Conservation (phyloP, 2,329 filamentous ascomycete species). For the Macroventuria anomochaeta region DNA sequence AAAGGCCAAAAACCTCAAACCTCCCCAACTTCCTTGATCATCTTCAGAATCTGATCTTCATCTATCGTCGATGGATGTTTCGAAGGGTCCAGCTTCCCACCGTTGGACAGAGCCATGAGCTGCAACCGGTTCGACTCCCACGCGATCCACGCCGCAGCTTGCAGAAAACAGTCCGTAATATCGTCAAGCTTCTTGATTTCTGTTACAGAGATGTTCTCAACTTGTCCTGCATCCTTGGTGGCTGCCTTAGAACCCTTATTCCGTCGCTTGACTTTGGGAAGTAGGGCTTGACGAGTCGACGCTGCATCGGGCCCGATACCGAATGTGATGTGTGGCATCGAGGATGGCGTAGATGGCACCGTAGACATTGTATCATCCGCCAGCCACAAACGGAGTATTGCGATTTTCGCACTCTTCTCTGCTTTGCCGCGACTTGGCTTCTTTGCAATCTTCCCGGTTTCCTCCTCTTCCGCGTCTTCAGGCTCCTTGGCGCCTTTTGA, state of each 20-base stretch:
- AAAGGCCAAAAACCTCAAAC: background rate
- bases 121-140: slow-evolving; percentile 69
- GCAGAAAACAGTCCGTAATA: slow-evolving; percentile 78
- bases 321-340: slow-evolving; percentile 27
- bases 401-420: slow-evolving; percentile 68
- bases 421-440: slow-evolving; percentile 49
- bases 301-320: slow-evolving; percentile 17
- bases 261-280: background rate
- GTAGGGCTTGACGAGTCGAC: slow-evolving; percentile 15
- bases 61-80: background rate
- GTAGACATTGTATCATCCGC: slow-evolving; percentile 20
- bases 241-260: background rate
- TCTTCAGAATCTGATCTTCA: background rate
- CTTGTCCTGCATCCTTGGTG: background rate
- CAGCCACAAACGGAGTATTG: slow-evolving; percentile 57
- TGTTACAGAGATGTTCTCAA: background rate
- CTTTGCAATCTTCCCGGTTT: slow-evolving; percentile 24
- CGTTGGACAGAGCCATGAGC: slow-evolving; percentile 1
- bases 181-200: slow-evolving; percentile 72
- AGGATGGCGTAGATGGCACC: background rate
- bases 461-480: background rate
- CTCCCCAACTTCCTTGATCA: background rate
- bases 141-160: slow-evolving; percentile 76
- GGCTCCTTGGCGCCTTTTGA: slow-evolving; percentile 15
- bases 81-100: background rate